A percentile compares a stretch with the other conserved stretches of the same genome.
phyloP scores from a whole-genome alignment of 371 early-diverging fungal species.

The Mortierella sp. region DNA sequence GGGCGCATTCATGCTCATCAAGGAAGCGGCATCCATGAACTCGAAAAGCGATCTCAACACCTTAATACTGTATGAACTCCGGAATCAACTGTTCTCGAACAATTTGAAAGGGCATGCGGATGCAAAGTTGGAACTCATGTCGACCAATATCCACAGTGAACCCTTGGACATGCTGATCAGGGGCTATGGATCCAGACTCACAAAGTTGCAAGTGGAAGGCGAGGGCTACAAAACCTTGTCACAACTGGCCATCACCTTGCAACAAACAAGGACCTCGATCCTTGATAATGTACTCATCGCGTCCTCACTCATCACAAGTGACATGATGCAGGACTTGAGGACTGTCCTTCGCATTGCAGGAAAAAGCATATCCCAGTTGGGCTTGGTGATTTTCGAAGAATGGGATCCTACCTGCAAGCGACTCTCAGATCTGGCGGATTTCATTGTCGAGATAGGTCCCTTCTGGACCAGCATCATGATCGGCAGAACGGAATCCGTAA shows the following conservation, averaged over 20 bases:
- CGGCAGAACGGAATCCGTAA: background rate
- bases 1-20: background rate
- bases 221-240: constrained; percentile 5
- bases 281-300: constrained; percentile 9
- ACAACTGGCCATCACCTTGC: background rate
- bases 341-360: background rate
- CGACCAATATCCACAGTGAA: background rate
- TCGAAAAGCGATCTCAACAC: constrained; percentile 2
- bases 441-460: constrained; percentile 9
- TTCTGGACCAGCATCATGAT: constrained; percentile 9
- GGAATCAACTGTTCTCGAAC: constrained; percentile 4
- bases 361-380: background rate
- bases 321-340: background rate
- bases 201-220: constrained; percentile 5
- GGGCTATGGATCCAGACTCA: constrained; percentile 10
- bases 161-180: constrained; percentile 1
- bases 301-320: background rate
- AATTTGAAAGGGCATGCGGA: background rate
- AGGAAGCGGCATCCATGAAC: constrained; percentile 10
- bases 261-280: background rate
- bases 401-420: background rate
- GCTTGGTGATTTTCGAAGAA: background rate
- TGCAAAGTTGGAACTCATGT: constrained; percentile 8
- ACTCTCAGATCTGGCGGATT: background rate
- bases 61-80: background rate